Percentiles rank a stretch among this genome's conserved stretches.
phyloP scores from a whole-genome alignment of 129 eudicot species.

The Flaveria ramosissima region DNA sequence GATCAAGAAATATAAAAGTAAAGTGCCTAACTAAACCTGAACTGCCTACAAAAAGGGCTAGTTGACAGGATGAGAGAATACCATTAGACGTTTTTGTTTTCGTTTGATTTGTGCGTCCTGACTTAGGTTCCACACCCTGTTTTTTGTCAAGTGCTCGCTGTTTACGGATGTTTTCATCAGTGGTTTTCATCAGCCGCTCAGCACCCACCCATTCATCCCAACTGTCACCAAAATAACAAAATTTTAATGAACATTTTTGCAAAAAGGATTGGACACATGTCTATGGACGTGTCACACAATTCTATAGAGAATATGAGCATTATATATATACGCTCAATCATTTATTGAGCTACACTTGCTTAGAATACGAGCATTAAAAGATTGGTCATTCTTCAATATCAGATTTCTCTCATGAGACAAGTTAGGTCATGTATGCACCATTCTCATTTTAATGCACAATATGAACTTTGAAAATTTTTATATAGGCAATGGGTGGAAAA shows the following conservation, averaged over 20 bases:
- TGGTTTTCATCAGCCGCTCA: slow-evolving; percentile 68
- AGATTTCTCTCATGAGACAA: background rate
- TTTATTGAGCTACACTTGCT: background rate
- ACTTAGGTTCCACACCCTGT: slow-evolving; percentile 60
- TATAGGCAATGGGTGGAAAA: background rate
- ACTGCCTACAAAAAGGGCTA: background rate
- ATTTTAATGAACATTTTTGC: slow-evolving; percentile 15
- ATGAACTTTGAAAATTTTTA: slow-evolving; percentile 19
- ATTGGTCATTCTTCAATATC: background rate
- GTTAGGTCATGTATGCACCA: background rate
- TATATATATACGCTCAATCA: too few relatives aligned
- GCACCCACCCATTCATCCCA: slow-evolving; percentile 99
- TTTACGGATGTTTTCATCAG: slow-evolving; percentile 64
- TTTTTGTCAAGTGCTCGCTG: slow-evolving; percentile 67
- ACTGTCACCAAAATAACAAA: slow-evolving; percentile 53
- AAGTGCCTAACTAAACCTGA: slow-evolving; percentile 7
- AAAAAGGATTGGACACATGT: background rate
- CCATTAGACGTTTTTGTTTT: slow-evolving; percentile 69
- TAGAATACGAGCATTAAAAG: background rate
- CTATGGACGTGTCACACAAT: slow-evolving; percentile 6
- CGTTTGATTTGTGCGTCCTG: slow-evolving; percentile 54
- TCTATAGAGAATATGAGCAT: background rate
- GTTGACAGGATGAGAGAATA: slow-evolving; percentile 29
- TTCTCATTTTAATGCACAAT: slow-evolving; percentile 4
- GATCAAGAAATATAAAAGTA: slow-evolving; percentile 3